These are phyloP conservation scores for Backusella psychrophila DNA, from an alignment of 192 early-diverging fungal species.

Conservation along the genomic window DNA sequence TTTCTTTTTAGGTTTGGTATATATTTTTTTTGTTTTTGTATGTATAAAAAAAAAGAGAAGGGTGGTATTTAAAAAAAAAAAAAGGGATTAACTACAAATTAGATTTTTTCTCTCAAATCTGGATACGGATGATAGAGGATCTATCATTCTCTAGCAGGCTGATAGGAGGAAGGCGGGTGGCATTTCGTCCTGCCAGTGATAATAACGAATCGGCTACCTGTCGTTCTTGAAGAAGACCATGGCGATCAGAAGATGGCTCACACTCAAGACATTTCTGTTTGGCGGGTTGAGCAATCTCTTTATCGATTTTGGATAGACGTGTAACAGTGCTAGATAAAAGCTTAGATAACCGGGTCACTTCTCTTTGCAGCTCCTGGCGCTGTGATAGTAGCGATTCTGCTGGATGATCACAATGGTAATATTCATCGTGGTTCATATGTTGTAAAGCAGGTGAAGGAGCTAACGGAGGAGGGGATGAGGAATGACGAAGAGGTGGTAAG, in stretches of 20 bases:
- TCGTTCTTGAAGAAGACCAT: constrained; percentile 11
- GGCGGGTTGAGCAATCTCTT: constrained; percentile 35
- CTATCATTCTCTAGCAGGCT: not conserved
- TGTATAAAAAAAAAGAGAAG: not conserved
- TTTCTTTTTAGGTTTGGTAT: constrained; percentile 6
- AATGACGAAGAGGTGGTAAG: not conserved
- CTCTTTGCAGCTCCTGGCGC: constrained; percentile 49
- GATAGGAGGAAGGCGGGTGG: constrained; percentile 10
- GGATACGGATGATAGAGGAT: not conserved
- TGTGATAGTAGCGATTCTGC: constrained; percentile 43
- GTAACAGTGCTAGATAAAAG: constrained; percentile 45
- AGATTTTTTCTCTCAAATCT: not conserved
- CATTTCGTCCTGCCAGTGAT: constrained; percentile 15
- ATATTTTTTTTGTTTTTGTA: not conserved
- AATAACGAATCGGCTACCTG: constrained; percentile 27
- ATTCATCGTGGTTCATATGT: not conserved
- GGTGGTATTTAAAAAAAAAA: not conserved
- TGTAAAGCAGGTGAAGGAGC: not conserved
- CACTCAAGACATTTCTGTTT: not conserved
- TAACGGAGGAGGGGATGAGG: not conserved
- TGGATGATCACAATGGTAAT: constrained; percentile 12
- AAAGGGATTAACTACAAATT: not conserved
- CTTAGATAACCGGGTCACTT: constrained; percentile 47
- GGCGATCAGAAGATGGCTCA: not conserved
- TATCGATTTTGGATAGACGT: constrained; percentile 47